Evolutionary conservation across 2,329 filamentous ascomycete genomes (phyloP).

Genomic region (Arthrinium puccinioides): DNA sequence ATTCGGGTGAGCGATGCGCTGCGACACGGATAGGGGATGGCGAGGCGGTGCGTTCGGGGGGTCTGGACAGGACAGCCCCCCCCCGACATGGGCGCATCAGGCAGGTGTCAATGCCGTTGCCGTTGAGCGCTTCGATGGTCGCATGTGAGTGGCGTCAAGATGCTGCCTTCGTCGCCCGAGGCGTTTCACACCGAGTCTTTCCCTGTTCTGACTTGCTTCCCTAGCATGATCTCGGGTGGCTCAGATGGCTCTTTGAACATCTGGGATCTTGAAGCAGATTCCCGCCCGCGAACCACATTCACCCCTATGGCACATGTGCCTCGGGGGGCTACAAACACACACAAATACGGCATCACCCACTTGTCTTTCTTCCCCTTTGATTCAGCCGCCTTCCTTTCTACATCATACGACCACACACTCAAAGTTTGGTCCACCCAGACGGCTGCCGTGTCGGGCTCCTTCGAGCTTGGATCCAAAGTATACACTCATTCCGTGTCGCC

Average conservation of each 20-base stretch:
- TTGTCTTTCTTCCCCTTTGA: constrained; percentile 76
- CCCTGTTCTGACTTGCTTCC: constrained; percentile 9
- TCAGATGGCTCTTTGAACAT: constrained; percentile 77
- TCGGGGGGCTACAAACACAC: constrained; percentile 33
- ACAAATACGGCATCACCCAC: constrained; percentile 68
- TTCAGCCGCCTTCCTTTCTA: constrained; percentile 65
- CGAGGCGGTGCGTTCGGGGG: constrained; percentile 10
- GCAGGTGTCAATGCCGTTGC: constrained; percentile 74
- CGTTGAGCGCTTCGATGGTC: constrained; percentile 75
- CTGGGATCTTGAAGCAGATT: constrained; percentile 72
- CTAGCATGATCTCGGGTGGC: constrained; percentile 73
- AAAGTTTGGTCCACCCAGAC: constrained; percentile 67
- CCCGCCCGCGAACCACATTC: constrained; percentile 36
- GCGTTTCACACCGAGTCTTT: background rate
- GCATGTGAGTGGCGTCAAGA: constrained; percentile 62
- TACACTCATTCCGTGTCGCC: constrained; percentile 75
- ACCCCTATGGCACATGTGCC: constrained; percentile 45
- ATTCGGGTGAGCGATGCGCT: constrained; percentile 45
- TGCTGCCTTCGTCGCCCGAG: too few relatives aligned
- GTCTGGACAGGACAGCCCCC: too few relatives aligned
- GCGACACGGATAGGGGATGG: constrained; percentile 19
- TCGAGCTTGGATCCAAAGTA: constrained; percentile 60
- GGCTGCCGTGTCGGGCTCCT: constrained; percentile 54
- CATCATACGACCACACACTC: constrained; percentile 70
- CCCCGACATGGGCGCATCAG: constrained; percentile 61